Base-by-base conservation (phyloP, 176 grass and related monocot species). In the Phyllostachys edulis region DNA sequence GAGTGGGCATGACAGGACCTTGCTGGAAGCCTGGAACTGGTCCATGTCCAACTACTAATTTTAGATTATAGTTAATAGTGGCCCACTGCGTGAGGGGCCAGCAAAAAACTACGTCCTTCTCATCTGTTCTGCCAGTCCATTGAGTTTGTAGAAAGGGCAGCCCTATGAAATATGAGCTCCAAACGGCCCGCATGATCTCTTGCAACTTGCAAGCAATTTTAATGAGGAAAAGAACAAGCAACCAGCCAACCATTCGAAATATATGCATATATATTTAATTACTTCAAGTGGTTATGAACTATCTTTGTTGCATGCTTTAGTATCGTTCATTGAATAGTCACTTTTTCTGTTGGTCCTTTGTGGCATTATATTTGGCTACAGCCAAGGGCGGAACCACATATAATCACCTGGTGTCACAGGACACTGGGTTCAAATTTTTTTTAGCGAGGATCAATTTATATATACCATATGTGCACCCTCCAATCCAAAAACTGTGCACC, bases 1-100 rank as follows among this genome's bases (percentile, higher is more conserved):
- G 32, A 14, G 20, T 47, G 69, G 10, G 20, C 79, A 54, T 41
- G 13, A 26, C 5, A 10, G 56, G n/a, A 82, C 55, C 38, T 61
- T 60, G 66, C n/a, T 45, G 38, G n/a, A n/a, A n/a, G n/a, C n/a
- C n/a, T n/a, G n/a, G 50, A 71, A 71, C 80, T 72, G 38, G 57
- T 83, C 69, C 29, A 65, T 72, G 0, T 66, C 49, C 70, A 82
- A 14, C 34, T 61, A 23, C 5, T 62, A 51, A 57, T 78, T 77
- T 60, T 87, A 49, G 23, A 73, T 13, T 69, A 16, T 55, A 52
- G 9, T 44, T 66, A 81, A 67, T 29, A 74, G 4, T 54, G 3
- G 0, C 59, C 5, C 7, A 6, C 49, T 23, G 60, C 23, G 61
- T 17, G 27, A 80, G 51, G 60, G 52, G 20, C 51, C 61, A 75